Base-by-base conservation (phyloP, 2,329 filamentous ascomycete genomes). In the Colletotrichum sp. region DNA sequence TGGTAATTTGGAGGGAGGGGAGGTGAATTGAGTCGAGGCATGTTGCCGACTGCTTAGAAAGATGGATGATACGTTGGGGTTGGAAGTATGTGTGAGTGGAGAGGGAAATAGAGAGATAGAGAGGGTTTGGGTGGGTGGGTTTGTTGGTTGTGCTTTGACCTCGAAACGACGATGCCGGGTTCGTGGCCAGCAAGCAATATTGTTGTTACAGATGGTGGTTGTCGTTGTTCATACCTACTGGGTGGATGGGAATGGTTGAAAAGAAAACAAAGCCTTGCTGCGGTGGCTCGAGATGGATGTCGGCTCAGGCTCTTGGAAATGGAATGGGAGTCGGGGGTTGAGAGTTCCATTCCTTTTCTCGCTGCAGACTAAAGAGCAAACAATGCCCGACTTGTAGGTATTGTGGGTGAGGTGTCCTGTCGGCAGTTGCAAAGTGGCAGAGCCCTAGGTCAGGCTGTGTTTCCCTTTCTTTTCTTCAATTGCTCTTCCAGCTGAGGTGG, bases 91-190 rank as follows among this genome's bases (percentile, higher is more conserved):
- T 30, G 57, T 60, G 8, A 30, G 57, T 60, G 57, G 63, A 36
- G n/a, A 44, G 32, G 57, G 57, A 72, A 9, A 34, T 44, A 28
- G 24, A 36, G 21, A 32, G 18, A 21, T 24, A 15, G 55, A 68
- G 28, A n/a, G 28, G n/a, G 34, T 59, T 26, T 66, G 70, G 36
- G 30, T 24, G 28, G n/a, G 68, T 66, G 44, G 68, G 28, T 13
- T 26, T 26, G 30, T 44, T 71, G 44, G 16, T 15, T 74, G 74
- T 76, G 74, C 74, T 76, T 74, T 59, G 74, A 63, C 64, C 71
- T 28, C 73, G 39, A 74, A 64, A 60, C 71, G 64, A 74, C 55
- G 30, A 57, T 24, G 57, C 55, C 28, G 36, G 39, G 49, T 52
- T 30, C 21, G 34, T n/a, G 34, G 21, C 66, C 63, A 66, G 36